Conservation (phyloP, 768 basidiomycete genomes). For the Boletus bicolor region DNA sequence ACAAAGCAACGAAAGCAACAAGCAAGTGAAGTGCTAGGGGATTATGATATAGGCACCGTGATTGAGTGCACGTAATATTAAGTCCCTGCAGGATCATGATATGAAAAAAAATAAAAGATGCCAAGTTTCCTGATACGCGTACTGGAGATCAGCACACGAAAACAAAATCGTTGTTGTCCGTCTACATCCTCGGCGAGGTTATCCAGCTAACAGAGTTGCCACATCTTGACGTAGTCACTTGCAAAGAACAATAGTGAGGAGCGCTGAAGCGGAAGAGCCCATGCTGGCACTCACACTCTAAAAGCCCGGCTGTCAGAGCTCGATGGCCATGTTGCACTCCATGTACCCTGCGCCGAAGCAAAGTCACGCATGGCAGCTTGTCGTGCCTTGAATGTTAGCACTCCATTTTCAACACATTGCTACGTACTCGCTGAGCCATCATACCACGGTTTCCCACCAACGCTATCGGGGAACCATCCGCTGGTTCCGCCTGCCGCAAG, state of each 20-base stretch:
- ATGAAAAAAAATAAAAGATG: background rate
- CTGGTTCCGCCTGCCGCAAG: conserved; percentile 80
- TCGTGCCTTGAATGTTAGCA: conserved; percentile 2
- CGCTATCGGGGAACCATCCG: conserved; percentile 44
- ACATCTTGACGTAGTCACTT: conserved; percentile 35
- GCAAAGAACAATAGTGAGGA: background rate
- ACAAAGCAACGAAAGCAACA: background rate
- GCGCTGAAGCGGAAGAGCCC: background rate
- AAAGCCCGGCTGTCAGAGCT: conserved; percentile 61
- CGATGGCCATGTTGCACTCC: conserved; percentile 75
- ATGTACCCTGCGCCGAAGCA: conserved; percentile 54
- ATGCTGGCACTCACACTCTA: conserved; percentile 47
- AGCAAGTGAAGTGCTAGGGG: background rate
- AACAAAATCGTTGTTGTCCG: background rate
- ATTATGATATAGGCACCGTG: background rate
- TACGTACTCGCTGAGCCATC: conserved; percentile 51
- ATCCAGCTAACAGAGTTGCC: conserved; percentile 27
- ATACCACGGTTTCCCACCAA: conserved; percentile 62
- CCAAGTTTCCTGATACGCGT: background rate
- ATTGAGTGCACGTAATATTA: background rate
- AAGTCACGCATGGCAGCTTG: conserved; percentile 70
- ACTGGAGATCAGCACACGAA: background rate
- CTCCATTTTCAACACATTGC: conserved; percentile 12
- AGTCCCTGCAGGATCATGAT: background rate
- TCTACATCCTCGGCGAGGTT: background rate